Evolutionary conservation across 495 filamentous ascomycete species (phyloP).

Genomic region (Xanthoparmelia taractica): DNA sequence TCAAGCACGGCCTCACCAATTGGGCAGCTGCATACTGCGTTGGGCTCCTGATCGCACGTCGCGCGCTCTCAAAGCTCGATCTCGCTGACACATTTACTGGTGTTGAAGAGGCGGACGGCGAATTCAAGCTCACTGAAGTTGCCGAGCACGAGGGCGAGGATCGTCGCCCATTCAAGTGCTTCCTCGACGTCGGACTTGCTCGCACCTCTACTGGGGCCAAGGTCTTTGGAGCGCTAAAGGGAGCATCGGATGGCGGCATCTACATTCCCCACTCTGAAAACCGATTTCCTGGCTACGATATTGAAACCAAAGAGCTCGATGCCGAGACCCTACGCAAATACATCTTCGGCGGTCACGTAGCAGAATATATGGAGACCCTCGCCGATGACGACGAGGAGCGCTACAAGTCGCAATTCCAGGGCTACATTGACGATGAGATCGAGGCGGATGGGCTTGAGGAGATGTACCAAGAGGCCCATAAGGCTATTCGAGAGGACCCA

Average conservation of each 20-base stretch:
- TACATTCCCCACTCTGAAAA: slow-evolving; percentile 96
- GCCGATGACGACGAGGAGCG: slow-evolving; percentile 99
- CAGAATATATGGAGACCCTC: slow-evolving; percentile 99
- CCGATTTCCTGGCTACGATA: slow-evolving; percentile 97
- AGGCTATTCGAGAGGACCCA: slow-evolving; percentile 94
- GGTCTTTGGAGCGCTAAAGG: slow-evolving; percentile 99
- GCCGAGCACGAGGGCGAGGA: slow-evolving; percentile 73
- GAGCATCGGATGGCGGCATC: slow-evolving; percentile 96
- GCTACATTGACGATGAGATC: slow-evolving; percentile 93
- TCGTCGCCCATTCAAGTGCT: slow-evolving; percentile 96
- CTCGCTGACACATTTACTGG: slow-evolving; percentile 84
- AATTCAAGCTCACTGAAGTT: slow-evolving; percentile 88
- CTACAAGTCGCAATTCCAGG: slow-evolving; percentile 93
- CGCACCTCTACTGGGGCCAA: slow-evolving; percentile 96
- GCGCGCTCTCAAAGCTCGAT: slow-evolving; percentile 90
- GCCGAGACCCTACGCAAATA: slow-evolving; percentile 95
- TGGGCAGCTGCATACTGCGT: slow-evolving; percentile 97
- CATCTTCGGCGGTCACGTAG: slow-evolving; percentile 96
- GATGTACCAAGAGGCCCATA: slow-evolving; percentile 88
- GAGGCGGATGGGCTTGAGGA: slow-evolving; percentile 98
- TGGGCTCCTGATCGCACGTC: slow-evolving; percentile 92
- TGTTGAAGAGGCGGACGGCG: slow-evolving; percentile 91
- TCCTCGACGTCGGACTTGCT: slow-evolving; percentile 93
- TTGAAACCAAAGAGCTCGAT: slow-evolving; percentile 95
- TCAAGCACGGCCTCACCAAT: slow-evolving; percentile 98